Evolutionary conservation across 129 eudicot species (phyloP), one percentile per base, ranked within the genome.

Genomic region (Flaveria linearis): DNA sequence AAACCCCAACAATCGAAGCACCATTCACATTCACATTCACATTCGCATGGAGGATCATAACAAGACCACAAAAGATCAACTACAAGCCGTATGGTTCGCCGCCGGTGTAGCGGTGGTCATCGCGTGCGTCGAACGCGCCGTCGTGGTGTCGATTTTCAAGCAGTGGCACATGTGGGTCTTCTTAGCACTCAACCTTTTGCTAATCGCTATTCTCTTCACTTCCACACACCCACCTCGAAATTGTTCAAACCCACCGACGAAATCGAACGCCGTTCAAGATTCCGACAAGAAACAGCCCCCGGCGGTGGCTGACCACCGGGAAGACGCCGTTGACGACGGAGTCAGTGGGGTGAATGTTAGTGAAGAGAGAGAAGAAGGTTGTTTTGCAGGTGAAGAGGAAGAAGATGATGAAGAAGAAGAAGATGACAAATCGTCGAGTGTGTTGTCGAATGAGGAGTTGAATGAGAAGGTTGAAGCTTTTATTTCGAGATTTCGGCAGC

Each of bases 401-500:
- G 66, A 69, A 20, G 81, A 12, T 0, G 83, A 71, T 8, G 80
- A 78, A 6, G 71, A 41, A 0, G 75, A 23, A 14, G 72, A 75
- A 10, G 78, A 50, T 9, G 81, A 51, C 36, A 72, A 76, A 49
- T 52, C 62, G 22, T 53, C 76, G 79, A 25, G 23, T 50, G 9
- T 67, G 1, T 67, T 87, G 58, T 82, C 94, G 16, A 82, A 87
- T 63, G 98, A 92, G 74, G 96, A 92, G 75, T 72, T 92, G 43
- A 92, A 92, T 23, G 80, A 86, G 81, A 92, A 76, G 70, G 96
- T 76, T 25, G 98, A 92, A 80, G 96, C 93, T 15, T 92, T 92
- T 70, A 92, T 92, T 81, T 87, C 94, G 0, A 92, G 85, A 87
- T 92, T 92, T 75, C 84, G 96, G 80, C 92, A 88, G 77, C 88